Evolutionary conservation across 2,329 filamentous ascomycete species (phyloP).

Genomic region (Pseudogymnoascus sp.): DNA sequence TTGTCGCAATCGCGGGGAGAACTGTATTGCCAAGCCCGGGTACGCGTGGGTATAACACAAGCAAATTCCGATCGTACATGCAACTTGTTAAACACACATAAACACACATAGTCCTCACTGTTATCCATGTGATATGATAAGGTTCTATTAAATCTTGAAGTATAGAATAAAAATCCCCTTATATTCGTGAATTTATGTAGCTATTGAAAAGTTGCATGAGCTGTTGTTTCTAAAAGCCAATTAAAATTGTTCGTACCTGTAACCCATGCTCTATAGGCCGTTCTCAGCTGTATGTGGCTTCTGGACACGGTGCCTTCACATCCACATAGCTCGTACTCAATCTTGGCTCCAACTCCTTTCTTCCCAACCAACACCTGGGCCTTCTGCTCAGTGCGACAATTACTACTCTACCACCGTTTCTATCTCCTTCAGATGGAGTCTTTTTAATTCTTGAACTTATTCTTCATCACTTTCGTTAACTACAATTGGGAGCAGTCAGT

Average conservation of each 20-base stretch:
- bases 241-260: constrained; percentile 4
- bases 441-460: background rate
- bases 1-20: background rate
- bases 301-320: constrained; percentile 5
- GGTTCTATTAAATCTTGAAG: background rate
- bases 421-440: constrained; percentile 4
- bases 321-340: constrained; percentile 6
- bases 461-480: constrained; percentile 10
- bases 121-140: constrained; percentile 1
- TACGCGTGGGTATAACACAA: background rate
- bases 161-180: background rate
- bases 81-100: background rate
- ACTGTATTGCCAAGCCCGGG: background rate
- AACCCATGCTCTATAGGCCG: background rate
- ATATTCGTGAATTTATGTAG: background rate
- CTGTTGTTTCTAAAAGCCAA: background rate
- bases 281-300: constrained; percentile 5
- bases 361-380: background rate
- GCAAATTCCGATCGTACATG: background rate
- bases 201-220: constrained; percentile 5
- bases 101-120: background rate
- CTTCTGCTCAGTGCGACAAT: background rate
- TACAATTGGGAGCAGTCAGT: background rate
- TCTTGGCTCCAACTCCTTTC: constrained; percentile 7
- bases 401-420: background rate